phyloP scores from a whole-genome alignment of 1,284 basidiomycete genomes.

The Cryptococcus neoformans region DNA sequence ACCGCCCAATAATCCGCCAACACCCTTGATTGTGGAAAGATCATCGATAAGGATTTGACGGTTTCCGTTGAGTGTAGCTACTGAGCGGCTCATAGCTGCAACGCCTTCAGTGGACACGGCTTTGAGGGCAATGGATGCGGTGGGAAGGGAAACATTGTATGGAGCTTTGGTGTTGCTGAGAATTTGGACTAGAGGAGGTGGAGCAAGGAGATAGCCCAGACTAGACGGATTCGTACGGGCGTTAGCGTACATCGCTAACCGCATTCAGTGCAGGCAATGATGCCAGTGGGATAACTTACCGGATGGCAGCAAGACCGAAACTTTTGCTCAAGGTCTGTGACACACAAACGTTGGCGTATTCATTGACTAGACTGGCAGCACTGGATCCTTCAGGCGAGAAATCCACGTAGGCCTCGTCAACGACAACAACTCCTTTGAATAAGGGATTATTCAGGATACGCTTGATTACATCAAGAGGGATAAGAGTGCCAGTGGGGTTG shows the following conservation, averaged over 20 bases:
- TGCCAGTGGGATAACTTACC: constrained; percentile 55
- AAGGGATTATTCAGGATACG: constrained; percentile 72
- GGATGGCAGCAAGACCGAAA: constrained; percentile 92
- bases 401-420: constrained; percentile 98
- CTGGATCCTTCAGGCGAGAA: constrained; percentile 67
- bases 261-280: too few species aligned
- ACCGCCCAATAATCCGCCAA: constrained; percentile 72
- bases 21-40: constrained; percentile 57
- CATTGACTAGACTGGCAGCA: constrained; percentile 64
- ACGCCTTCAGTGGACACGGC: constrained; percentile 70
- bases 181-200: constrained; percentile 85
- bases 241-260: background rate
- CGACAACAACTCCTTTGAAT: constrained; percentile 87
- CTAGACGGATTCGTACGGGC: constrained; percentile 49
- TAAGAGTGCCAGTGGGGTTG: constrained; percentile 90
- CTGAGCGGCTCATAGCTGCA: constrained; percentile 63
- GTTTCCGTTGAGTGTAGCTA: constrained; percentile 59
- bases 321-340: constrained; percentile 96
- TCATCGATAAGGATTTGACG: constrained; percentile 58
- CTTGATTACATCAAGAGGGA: constrained; percentile 68
- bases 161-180: constrained; percentile 96
- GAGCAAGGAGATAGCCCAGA: constrained; percentile 83
- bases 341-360: constrained; percentile 87
- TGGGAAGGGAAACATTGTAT: constrained; percentile 93
- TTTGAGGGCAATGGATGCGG: constrained; percentile 75